Percentiles rank a stretch among this genome's conserved stretches.
phyloP scores from a whole-genome alignment of 2,329 filamentous ascomycete species.

The Monosporascus sp. region DNA sequence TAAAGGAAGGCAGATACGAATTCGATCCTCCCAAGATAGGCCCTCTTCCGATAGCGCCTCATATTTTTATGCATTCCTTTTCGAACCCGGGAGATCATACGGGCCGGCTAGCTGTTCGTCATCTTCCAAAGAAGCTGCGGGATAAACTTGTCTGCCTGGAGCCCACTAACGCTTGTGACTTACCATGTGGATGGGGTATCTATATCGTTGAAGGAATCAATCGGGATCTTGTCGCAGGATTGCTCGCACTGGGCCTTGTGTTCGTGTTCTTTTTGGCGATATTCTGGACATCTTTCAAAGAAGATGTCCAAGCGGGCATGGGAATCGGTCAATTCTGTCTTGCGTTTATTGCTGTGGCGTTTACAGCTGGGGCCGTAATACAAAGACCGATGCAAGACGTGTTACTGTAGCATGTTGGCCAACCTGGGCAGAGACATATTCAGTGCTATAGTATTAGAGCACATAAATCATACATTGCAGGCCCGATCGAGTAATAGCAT shows the following conservation, averaged over 20 bases:
- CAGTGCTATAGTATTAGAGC: no score
- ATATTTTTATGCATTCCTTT: slow-evolving; percentile 19
- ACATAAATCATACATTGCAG: no score
- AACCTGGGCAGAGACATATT: no score
- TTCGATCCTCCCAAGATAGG: slow-evolving; percentile 10
- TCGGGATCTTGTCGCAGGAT: background rate
- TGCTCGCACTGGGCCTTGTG: slow-evolving; percentile 1
- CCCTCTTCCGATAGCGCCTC: slow-evolving; percentile 9
- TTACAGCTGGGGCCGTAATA: no score
- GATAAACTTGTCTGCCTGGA: background rate
- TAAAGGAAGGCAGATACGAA: slow-evolving; percentile 9
- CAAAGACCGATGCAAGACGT: no score
- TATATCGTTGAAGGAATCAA: slow-evolving; percentile 12
- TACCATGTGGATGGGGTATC: slow-evolving; percentile 9
- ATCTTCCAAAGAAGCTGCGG: slow-evolving; percentile 9
- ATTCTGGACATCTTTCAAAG: slow-evolving; percentile 1
- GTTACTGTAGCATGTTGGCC: no score
- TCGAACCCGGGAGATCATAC: slow-evolving; percentile 13
- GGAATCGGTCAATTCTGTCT: slow-evolving; percentile 9
- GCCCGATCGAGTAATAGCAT: no score
- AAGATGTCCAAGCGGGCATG: slow-evolving; percentile 6
- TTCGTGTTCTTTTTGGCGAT: slow-evolving; percentile 2
- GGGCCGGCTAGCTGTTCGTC: slow-evolving; percentile 2
- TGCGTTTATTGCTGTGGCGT: background rate
- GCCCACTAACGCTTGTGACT: background rate